Evolutionary conservation across 139 green algal genomes (phyloP).

Genomic region (Chlamydomonas sp.): DNA sequence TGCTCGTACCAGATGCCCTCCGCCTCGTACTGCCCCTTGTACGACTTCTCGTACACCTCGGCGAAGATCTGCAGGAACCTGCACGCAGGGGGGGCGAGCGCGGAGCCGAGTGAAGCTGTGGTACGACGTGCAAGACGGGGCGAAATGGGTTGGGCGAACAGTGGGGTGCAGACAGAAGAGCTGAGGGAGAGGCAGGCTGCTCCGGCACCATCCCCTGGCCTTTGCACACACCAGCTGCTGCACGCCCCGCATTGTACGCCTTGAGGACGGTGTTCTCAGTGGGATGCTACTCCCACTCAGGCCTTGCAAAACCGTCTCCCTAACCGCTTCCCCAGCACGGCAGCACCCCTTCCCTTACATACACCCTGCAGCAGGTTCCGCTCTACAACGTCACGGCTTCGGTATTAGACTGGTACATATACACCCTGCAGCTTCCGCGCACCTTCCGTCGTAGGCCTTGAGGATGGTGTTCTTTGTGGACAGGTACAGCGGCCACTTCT

Average conservation of each 20-base stretch:
- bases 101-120: no score
- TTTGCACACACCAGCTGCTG: no score
- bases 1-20: constrained; percentile 96
- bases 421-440: background rate
- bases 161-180: no score
- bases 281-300: constrained; percentile 73
- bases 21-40: constrained; percentile 89
- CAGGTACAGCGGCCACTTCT: constrained; percentile 91
- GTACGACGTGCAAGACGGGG: no score
- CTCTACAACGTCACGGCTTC: no score
- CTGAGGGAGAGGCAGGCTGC: background rate
- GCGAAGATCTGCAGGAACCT: constrained; percentile 86
- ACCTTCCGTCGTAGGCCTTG: constrained; percentile 93
- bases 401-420: no score
- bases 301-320: no score
- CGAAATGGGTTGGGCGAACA: no score
- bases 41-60: constrained; percentile 89
- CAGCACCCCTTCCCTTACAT: no score
- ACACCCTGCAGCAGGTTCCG: no score
- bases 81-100: background rate
- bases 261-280: constrained; percentile 99
- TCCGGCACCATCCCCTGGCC: background rate
- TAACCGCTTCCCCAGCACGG: no score
- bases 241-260: constrained; percentile 84
- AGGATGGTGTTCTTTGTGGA: constrained; percentile 99